Evolutionary conservation across 169 alveolate species (phyloP), one percentile per base, ranked within the genome.

Genomic region (Plasmodium ovale): DNA sequence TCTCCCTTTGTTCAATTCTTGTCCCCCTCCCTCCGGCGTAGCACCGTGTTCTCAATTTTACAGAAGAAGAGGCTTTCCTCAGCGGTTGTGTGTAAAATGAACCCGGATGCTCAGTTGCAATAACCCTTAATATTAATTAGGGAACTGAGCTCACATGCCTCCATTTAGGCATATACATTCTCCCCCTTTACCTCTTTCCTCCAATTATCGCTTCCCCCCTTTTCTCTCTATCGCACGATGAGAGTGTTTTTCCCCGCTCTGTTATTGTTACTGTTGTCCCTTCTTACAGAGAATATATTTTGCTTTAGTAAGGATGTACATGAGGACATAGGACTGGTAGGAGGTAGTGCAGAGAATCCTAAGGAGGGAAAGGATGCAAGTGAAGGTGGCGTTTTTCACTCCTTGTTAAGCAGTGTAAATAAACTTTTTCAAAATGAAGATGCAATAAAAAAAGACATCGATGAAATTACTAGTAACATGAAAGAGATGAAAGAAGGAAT

Each of bases 221-320:
- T 56, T 37, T 25, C 10, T 33, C 25, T 9, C 42, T 25, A 69
- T 35, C 29, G 23, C 27, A 56, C 37, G 47, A 70, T 70, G 84
- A 70, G 47, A 47, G 3, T 70, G 35, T n/a, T n/a, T n/a, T n/a
- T n/a, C n/a, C n/a, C n/a, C 60, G 47, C 29, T 70, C 42, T 49
- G 67, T 27, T 70, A 16, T 51, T 72, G 14, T 72, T 72, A 7
- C 33, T 53, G 19, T 12, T 60, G 31, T 21, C 54, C 42, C 67
- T 72, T 35, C 39, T 72, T 9, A 51, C 69, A 29, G 70, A 72
- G n/a, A 58, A 72, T 44, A 60, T 72, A 23, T 58, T 19, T 31
- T 72, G 87, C 54, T 23, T 33, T 7, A 27, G 29, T 33, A 31
- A 58, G 7, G 65, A 53, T 31, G 87, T n/a, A n/a, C n/a, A n/a